These are phyloP conservation scores for Penicillium oxalicum DNA, from an alignment of 2,329 filamentous ascomycete genomes.

Conservation along the genomic window DNA sequence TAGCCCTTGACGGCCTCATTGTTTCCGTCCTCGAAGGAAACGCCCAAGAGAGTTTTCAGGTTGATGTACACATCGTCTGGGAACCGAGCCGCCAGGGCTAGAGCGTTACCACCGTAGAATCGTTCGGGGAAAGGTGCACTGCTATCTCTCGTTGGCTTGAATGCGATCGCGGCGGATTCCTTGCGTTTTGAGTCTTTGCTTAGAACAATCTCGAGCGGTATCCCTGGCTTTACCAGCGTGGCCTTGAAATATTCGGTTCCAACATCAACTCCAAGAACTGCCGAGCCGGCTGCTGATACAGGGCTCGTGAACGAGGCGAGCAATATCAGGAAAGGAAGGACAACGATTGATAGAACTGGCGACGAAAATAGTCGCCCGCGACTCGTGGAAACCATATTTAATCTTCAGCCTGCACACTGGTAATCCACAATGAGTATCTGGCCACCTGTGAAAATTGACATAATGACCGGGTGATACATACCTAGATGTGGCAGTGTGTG, in stretches of 20 bases:
- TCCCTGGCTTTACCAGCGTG: constrained; percentile 88
- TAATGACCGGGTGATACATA: background rate
- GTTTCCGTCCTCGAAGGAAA: constrained; percentile 44
- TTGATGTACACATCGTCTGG: constrained; percentile 93
- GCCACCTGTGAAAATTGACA: background rate
- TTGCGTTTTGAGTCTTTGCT: constrained; percentile 98
- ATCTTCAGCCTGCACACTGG: constrained; percentile 20
- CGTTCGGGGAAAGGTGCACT: constrained; percentile 73
- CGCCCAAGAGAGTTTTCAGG: constrained; percentile 81
- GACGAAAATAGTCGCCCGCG: constrained; percentile 26
- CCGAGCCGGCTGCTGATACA: constrained; percentile 59
- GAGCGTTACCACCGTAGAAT: constrained; percentile 84
- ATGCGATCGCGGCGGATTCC: constrained; percentile 82
- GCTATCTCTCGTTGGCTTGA: constrained; percentile 73
- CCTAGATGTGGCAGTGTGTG: constrained; percentile 10
- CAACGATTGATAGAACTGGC: constrained; percentile 38
- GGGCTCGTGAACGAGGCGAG: constrained; percentile 51
- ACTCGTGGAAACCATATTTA: constrained; percentile 29
- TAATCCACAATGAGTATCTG: constrained; percentile 9
- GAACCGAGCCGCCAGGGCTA: constrained; percentile 79
- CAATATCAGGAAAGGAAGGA: constrained; percentile 48
- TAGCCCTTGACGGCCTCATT: constrained; percentile 61
- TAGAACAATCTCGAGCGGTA: constrained; percentile 93
- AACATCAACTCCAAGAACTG: constrained; percentile 86
- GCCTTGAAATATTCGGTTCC: constrained; percentile 98